Evolutionary conservation across 139 green algal genomes (phyloP), one percentile per base, ranked within the genome.

Genomic region (Coelastrella sp.): DNA sequence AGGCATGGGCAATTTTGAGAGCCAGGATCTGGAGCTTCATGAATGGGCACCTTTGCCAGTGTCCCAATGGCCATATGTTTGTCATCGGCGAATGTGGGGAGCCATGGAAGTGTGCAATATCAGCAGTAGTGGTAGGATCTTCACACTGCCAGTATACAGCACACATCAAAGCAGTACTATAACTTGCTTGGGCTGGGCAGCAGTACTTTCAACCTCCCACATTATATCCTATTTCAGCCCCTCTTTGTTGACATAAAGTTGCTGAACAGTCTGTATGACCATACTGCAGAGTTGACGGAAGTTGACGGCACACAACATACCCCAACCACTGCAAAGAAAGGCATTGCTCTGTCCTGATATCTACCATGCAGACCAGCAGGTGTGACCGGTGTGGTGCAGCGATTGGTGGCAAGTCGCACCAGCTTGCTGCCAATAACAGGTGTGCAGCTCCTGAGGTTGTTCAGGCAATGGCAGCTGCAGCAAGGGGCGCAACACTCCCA

Each of bases 1-100:
- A 22, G 17, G 19, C 14, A 32, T 32, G 71, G 76, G 76, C 2
- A 4, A 22, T 7, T 68, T 23, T 7, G n/a, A 65, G 8, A 23
- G 5, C 11, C 11, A 58, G 23, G 57, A 61, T 14, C 3, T 90
- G 58, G 14, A 66, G 19, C 14, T 90, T 86, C 76, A 80, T 90
- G 86, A 3, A 4, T n/a, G 91, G 91, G 7, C 91, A 93, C 57
- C 22, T 93, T 59, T 89, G 92, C 58, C 4, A 73, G 11, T 93
- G 91, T 77, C 91, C 91, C 13, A 92, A 93, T 75, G 91, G 91
- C 5, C 91, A 93, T 60, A 32, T 80, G 19, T 93, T 90, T 85
- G 66, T 92, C n/a, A 92, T 92, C 32, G 91, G 87, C 4, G 73
- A 93, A 14, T 93, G 91, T 87, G 91, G 3, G 8, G n/a, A 20